Conservation (phyloP, 2,329 filamentous ascomycete species). For the Cercospora sp. region DNA sequence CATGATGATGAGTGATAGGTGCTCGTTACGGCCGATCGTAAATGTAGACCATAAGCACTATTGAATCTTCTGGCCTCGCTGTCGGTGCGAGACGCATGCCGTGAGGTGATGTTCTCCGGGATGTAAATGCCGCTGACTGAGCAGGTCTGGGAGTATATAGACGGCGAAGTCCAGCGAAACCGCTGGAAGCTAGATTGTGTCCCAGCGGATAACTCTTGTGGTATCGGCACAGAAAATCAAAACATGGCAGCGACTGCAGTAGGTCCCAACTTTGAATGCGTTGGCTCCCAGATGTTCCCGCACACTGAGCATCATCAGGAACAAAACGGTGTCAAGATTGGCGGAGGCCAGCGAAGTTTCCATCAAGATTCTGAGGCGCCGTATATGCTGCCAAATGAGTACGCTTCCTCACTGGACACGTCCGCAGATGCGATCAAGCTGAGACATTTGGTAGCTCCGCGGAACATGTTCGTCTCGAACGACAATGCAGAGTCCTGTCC, state of each 20-base stretch:
- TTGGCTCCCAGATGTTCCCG: neutral
- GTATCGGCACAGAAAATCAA: no score
- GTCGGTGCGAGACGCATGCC: neutral
- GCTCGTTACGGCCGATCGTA: no score
- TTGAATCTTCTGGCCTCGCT: neutral
- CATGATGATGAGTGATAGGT: no score
- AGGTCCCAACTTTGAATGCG: no score
- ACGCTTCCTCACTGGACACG: neutral
- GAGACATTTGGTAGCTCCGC: conserved; percentile 8
- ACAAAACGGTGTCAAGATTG: neutral
- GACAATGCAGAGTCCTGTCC: conserved; percentile 21
- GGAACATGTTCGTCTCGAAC: conserved; percentile 28
- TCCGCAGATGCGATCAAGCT: neutral
- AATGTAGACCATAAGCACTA: neutral
- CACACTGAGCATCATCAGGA: neutral
- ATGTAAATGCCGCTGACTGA: no score
- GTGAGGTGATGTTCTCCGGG: no score
- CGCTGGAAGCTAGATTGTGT: no score
- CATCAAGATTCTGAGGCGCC: neutral
- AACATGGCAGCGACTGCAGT: no score
- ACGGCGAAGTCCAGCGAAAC: no score
- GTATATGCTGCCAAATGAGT: conserved; percentile 10
- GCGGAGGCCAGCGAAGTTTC: neutral
- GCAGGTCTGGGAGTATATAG: no score
- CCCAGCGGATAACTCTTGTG: no score